Evolutionary conservation across 2,329 filamentous ascomycete genomes (phyloP), one percentile per base, ranked within the genome.

Genomic region (Didymella segeticola): DNA sequence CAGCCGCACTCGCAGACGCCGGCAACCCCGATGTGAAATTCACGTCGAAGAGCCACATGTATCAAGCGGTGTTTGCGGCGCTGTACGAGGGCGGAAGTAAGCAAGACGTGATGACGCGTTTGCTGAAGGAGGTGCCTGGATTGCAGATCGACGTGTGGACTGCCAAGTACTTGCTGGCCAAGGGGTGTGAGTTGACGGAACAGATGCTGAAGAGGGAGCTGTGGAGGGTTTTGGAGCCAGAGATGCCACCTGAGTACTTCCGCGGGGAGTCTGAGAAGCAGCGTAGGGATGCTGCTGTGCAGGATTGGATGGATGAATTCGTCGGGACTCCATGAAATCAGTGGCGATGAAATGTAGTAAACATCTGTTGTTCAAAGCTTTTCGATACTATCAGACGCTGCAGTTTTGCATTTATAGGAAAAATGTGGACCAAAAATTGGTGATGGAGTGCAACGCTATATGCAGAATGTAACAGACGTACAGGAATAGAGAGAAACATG

Each of bases 1-100:
- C 58, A 1, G 39, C 52, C 0, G 55, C 58, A 1, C 49, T 63
- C 36, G 9, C 17, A 2, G 58, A 61, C 12, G 53, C 55, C 12
- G 31, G 39, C 3, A 47, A 54, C 19, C 22, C 41, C 0, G 55
- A 61, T 27, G 53, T 47, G 3, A 34, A 38, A 26, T 58, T 43
- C 30, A 57, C 60, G 2, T 19, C 12, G 4, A 51, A 63, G 47
- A 53, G 42, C 10, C 27, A 36, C 5, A 26, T 62, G 1, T 60
- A 56, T 14, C 43, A 56, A 6, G 53, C 47, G 5, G 43, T 33
- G 15, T 38, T 45, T 30, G 26, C 27, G n/a, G 36, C 43, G 20
- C 22, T 56, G 30, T 43, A 51, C 22, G 47, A 51, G 11, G 47
- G 45, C 1, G 33, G 30, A 8, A 12, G 33, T 12, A 26, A 23